Conservation (phyloP, 1,284 basidiomycete genomes). For the Sanguinoderma infundibulare region DNA sequence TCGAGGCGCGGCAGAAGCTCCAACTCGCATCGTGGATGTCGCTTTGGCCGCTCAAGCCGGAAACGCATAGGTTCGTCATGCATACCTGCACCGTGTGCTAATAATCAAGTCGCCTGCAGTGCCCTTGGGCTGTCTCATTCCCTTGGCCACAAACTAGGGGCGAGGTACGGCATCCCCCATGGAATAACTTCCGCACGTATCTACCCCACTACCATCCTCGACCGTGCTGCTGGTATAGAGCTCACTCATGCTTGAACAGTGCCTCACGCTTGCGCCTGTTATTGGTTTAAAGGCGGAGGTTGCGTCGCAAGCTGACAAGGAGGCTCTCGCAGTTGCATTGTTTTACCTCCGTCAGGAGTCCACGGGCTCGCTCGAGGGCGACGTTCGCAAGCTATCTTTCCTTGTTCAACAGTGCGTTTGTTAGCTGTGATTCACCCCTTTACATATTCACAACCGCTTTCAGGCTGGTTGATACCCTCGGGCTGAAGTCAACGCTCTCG, state of each 20-base stretch:
- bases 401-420: conserved; percentile 57
- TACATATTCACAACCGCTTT: neutral
- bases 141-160: conserved; percentile 78
- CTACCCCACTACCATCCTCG: neutral
- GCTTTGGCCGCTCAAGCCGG: conserved; percentile 67
- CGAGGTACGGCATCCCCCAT: conserved; percentile 77
- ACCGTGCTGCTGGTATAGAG: too few species aligned
- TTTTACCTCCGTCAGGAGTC: conserved; percentile 60
- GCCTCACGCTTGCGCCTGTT: conserved; percentile 73
- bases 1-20: conserved; percentile 69
- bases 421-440: neutral
- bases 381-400: conserved; percentile 55
- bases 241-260: too few species aligned
- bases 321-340: conserved; percentile 56
- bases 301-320: conserved; percentile 61
- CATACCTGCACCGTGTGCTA: neutral
- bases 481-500: conserved; percentile 56
- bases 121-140: conserved; percentile 76
- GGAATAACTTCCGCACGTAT: conserved; percentile 76
- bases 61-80: conserved; percentile 52
- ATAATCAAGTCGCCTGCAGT: conserved; percentile 36
- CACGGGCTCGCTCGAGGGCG: conserved; percentile 64
- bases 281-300: conserved; percentile 61
- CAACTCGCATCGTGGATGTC: conserved; percentile 83
- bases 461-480: conserved; percentile 61